Evolutionary conservation across 164 flowering plant species (phyloP).

Genomic region (Brasenia schreberi): DNA sequence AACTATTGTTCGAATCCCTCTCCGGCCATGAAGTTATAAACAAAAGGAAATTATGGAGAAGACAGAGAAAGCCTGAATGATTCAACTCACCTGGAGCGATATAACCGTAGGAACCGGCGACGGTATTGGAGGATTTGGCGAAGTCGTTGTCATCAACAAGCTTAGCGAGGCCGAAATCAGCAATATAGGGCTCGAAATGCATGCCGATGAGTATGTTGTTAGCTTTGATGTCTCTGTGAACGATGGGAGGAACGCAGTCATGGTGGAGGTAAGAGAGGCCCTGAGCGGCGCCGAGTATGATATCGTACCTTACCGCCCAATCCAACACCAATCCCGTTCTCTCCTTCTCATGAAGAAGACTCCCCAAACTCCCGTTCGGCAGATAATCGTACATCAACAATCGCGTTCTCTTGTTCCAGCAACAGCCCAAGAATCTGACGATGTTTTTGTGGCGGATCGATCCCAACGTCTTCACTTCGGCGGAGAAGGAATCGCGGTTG

Average conservation of each 20-base stretch:
- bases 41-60: constrained; percentile 1
- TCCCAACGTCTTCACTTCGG: constrained; percentile 68
- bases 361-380: constrained; percentile 80
- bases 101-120: constrained; percentile 82
- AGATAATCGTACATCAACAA: constrained; percentile 76
- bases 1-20: no score
- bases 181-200: constrained; percentile 72
- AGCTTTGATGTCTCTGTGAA: constrained; percentile 79
- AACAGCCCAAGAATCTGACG: constrained; percentile 67
- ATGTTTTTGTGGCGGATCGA: constrained; percentile 80
- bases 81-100: constrained; percentile 59
- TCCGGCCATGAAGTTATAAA: neutral
- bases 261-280: constrained; percentile 81
- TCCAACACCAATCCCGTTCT: constrained; percentile 28
- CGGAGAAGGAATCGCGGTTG: constrained; percentile 58
- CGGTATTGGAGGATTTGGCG: constrained; percentile 50
- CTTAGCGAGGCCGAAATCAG: constrained; percentile 84
- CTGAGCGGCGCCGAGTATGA: constrained; percentile 64
- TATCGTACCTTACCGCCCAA: constrained; percentile 55
- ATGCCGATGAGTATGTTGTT: constrained; percentile 77
- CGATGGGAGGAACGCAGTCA: constrained; percentile 74
- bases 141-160: constrained; percentile 56
- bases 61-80: neutral
- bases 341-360: constrained; percentile 48
- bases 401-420: constrained; percentile 52